Percentiles rank a stretch among this genome's conserved stretches.
These are phyloP conservation scores for Vanrija sp. DNA, from an alignment of 1,284 basidiomycete genomes.

Conservation along the genomic window DNA sequence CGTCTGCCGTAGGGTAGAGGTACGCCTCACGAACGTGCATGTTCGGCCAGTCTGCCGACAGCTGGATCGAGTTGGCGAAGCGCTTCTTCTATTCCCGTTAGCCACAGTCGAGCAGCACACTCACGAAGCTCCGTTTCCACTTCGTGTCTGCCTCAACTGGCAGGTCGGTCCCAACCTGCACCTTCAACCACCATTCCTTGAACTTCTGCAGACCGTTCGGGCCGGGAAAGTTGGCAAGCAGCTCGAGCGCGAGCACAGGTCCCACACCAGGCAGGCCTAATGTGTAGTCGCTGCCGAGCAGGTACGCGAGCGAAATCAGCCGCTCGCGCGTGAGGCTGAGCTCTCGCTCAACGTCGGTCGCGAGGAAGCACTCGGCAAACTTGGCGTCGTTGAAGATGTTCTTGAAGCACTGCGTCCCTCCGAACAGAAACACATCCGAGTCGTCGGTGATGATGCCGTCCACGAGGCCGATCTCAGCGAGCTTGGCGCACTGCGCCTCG, in stretches of 20 bases:
- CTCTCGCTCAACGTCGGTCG: constrained; percentile 79
- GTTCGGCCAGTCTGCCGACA: constrained; percentile 83
- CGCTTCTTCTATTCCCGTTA: constrained; percentile 68
- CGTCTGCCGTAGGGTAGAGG: constrained; percentile 81
- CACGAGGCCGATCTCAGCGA: constrained; percentile 77
- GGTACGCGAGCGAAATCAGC: constrained; percentile 83
- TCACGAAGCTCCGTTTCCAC: constrained; percentile 79
- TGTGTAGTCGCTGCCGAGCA: constrained; percentile 95
- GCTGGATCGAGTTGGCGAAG: constrained; percentile 70
- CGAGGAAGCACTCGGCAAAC: constrained; percentile 92
- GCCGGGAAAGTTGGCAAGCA: constrained; percentile 84
- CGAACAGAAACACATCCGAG: constrained; percentile 97
- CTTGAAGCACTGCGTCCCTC: constrained; percentile 87
- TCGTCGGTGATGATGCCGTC: constrained; percentile 99
- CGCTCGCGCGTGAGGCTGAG: constrained; percentile 81
- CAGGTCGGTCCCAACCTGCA: constrained; percentile 84
- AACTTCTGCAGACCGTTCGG: constrained; percentile 77
- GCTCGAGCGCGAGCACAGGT: constrained; percentile 93
- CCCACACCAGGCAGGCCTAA: constrained; percentile 94
- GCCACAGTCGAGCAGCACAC: constrained; percentile 39
- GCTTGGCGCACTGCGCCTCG: constrained; percentile 95
- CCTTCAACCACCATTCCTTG: constrained; percentile 89
- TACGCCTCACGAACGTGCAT: constrained; percentile 86
- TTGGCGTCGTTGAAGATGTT: constrained; percentile 99
- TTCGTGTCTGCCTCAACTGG: constrained; percentile 65